Conservation (phyloP, 108 stramenopile genomes). For the Licmophora abbreviata region DNA sequence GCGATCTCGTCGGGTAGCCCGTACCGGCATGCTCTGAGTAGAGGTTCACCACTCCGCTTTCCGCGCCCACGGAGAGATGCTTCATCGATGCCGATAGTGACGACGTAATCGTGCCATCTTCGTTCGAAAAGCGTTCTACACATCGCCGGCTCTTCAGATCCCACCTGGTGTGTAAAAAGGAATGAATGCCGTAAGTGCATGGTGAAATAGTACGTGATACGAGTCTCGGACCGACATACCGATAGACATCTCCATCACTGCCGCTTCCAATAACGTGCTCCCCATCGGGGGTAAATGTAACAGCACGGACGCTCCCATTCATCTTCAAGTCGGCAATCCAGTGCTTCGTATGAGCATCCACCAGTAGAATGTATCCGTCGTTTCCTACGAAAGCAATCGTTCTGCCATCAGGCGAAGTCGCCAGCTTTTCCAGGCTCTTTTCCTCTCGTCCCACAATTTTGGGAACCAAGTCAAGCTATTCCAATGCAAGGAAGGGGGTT, state of each 20-base stretch:
- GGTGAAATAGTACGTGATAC: neutral
- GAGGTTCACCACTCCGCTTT: conserved; percentile 94
- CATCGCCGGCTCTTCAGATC: conserved; percentile 72
- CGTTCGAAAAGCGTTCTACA: conserved; percentile 80
- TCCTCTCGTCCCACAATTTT: conserved; percentile 68
- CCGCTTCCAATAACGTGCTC: conserved; percentile 81
- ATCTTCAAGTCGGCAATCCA: conserved; percentile 87
- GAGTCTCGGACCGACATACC: conserved; percentile 17
- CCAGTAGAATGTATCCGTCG: conserved; percentile 89
- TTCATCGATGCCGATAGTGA: conserved; percentile 53
- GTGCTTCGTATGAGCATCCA: conserved; percentile 70
- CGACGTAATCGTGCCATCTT: conserved; percentile 85
- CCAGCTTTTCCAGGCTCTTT: conserved; percentile 74
- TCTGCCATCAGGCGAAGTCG: conserved; percentile 75
- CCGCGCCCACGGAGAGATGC: conserved; percentile 85
- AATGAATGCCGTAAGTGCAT: neutral
- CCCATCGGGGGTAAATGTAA: conserved; percentile 79
- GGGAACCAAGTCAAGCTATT: conserved; percentile 55
- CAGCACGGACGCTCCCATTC: conserved; percentile 82
- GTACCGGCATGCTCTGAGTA: conserved; percentile 39
- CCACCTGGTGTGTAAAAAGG: conserved; percentile 38
- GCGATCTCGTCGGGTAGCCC: conserved; percentile 12
- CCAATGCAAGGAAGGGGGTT: no score
- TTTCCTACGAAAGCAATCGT: conserved; percentile 86
- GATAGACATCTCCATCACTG: conserved; percentile 91